A percentile compares a stretch with the other conserved stretches of the same genome.
These are phyloP conservation scores for Conticribra guillardii DNA, from an alignment of 108 stramenopile species.

Conservation along the genomic window DNA sequence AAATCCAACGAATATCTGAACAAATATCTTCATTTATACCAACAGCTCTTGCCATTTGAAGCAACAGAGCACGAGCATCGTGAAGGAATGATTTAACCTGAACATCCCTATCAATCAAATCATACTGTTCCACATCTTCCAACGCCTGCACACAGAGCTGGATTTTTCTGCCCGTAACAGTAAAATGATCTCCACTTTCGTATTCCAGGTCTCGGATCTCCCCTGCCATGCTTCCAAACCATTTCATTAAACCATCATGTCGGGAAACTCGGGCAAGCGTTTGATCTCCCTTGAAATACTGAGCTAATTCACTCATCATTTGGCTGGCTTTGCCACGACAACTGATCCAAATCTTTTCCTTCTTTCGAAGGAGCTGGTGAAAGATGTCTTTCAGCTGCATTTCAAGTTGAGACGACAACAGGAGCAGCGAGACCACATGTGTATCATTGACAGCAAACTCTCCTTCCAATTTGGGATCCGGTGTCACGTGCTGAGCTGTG, in stretches of 20 bases:
- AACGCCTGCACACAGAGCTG: slow-evolving; percentile 61
- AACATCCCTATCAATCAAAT: slow-evolving; percentile 60
- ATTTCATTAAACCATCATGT: slow-evolving; percentile 55
- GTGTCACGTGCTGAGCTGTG: slow-evolving; percentile 10
- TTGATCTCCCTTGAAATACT: slow-evolving; percentile 62
- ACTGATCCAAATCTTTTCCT: slow-evolving; percentile 52
- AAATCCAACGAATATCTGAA: slow-evolving; percentile 45
- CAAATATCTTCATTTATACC: slow-evolving; percentile 49
- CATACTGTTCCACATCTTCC: slow-evolving; percentile 67
- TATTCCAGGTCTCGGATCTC: slow-evolving; percentile 53
- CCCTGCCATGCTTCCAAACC: slow-evolving; percentile 55
- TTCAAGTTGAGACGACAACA: slow-evolving; percentile 67
- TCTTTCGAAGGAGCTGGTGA: slow-evolving; percentile 45
- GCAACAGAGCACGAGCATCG: slow-evolving; percentile 53
- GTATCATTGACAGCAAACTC: slow-evolving; percentile 36
- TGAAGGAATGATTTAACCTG: slow-evolving; percentile 58
- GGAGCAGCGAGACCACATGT: slow-evolving; percentile 57
- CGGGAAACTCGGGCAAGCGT: slow-evolving; percentile 51
- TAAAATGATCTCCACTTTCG: slow-evolving; percentile 51
- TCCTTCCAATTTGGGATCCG: slow-evolving; percentile 45
- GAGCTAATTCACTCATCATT: slow-evolving; percentile 54
- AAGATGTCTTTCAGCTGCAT: slow-evolving; percentile 54
- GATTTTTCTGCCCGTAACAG: slow-evolving; percentile 62
- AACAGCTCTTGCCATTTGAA: slow-evolving; percentile 63
- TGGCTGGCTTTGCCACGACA: slow-evolving; percentile 32